A percentile compares a stretch with the other conserved stretches of the same genome.
These are phyloP conservation scores for Lonicera japonica DNA, from an alignment of 129 eudicot species.

Conservation along the genomic window DNA sequence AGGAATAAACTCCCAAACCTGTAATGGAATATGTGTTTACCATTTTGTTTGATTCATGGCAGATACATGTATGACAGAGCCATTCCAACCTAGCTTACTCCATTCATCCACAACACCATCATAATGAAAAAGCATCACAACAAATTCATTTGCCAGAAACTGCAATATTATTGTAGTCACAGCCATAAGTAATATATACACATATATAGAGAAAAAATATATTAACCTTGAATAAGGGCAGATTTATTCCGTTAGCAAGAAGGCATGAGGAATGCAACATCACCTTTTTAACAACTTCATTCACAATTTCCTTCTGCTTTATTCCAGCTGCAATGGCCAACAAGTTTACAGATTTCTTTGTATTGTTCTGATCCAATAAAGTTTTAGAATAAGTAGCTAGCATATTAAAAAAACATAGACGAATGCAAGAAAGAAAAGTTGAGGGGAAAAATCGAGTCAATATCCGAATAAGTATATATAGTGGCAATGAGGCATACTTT, in stretches of 20 bases:
- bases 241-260: neutral
- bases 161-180: constrained; percentile 25
- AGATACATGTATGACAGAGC: constrained; percentile 59
- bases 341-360: constrained; percentile 36
- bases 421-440: too few species aligned
- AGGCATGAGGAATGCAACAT: neutral
- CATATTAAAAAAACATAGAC: too few species aligned
- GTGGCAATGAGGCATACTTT: too few species aligned
- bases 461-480: too few species aligned
- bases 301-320: constrained; percentile 64
- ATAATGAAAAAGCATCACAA: constrained; percentile 78
- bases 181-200: neutral
- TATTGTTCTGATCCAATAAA: constrained; percentile 24
- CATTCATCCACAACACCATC: constrained; percentile 77
- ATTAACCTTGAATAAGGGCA: neutral
- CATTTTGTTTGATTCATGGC: constrained; percentile 84
- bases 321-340: constrained; percentile 88
- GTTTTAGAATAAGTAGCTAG: neutral
- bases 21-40: constrained; percentile 19
- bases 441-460: too few species aligned
- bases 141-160: constrained; percentile 65
- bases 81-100: constrained; percentile 58
- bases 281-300: constrained; percentile 68
- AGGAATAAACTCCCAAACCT: neutral
- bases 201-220: too few species aligned